A percentile compares a stretch with the other conserved stretches of the same genome.
phyloP scores from a whole-genome alignment of 2,329 filamentous ascomycete species.

The Ceratocystiopsis minuta region DNA sequence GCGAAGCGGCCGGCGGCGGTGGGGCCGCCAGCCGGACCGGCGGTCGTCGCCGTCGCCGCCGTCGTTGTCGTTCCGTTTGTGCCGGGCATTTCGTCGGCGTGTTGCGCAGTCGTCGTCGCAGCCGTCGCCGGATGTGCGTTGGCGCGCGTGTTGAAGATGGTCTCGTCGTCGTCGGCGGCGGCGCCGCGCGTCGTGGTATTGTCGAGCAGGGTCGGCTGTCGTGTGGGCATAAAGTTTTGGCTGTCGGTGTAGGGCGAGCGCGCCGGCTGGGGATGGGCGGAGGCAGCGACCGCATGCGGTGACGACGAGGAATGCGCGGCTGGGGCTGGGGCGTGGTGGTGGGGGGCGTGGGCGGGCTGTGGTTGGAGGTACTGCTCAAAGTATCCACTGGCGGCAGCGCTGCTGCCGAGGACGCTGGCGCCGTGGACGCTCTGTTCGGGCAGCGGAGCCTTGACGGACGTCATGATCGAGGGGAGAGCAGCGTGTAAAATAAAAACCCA shows the following conservation, averaged over 20 bases:
- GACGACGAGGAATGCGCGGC: neutral
- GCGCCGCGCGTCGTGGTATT: neutral
- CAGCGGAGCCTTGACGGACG: neutral
- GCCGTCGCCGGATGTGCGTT: constrained; percentile 13
- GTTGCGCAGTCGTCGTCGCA: constrained; percentile 6
- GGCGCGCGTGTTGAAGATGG: constrained; percentile 19
- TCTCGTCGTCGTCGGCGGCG: constrained; percentile 15
- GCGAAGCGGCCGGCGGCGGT: constrained; percentile 34
- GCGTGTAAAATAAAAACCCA: neutral
- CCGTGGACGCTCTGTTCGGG: neutral
- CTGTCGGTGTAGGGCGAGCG: constrained; percentile 6
- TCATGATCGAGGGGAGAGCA: neutral
- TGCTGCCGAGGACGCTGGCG: too few species aligned
- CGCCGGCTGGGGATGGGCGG: constrained; percentile 2
- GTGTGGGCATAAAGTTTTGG: constrained; percentile 7
- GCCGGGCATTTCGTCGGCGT: too few species aligned
- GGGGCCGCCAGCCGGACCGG: constrained; percentile 2
- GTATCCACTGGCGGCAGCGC: neutral
- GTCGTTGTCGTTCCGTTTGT: neutral
- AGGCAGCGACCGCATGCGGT: neutral
- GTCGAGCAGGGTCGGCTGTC: constrained; percentile 7
- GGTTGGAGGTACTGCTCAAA: neutral
- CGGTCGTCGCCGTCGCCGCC: constrained; percentile 5
- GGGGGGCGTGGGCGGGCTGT: neutral
- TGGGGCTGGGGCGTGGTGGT: neutral